Evolutionary conservation across 805 yeast species (phyloP), one percentile per base, ranked within the genome.

Genomic region (Kluyveromyces siamensis): DNA sequence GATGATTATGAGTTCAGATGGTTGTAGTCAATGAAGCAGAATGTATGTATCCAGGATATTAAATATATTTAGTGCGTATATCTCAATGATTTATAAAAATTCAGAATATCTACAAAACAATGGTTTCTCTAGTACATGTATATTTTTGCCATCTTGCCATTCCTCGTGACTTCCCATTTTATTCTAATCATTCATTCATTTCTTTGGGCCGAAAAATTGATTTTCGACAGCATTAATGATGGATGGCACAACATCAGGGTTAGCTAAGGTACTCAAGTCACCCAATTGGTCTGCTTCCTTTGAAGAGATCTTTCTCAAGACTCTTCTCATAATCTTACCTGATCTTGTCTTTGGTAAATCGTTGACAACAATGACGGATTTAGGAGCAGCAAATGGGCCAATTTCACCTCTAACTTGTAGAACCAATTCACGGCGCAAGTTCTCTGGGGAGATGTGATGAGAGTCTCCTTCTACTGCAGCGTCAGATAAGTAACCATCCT

Each of bases 291-390:
- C 95, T 57, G 84, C 95, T 74, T 91, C 97, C 57, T 91, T 90
- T 46, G 93, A 82, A 48, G 89, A 83, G 52, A 91, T 79, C 73
- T 93, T 93, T 72, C 99, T 84, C 70, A 93, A 77, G 54, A 93
- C 85, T 75, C 99, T 87, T 77, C 99, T 86, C 96, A 93, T 91
- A 65, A 93, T 91, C 77, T 93, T 93, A 59, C 99, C 99, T 10
- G 96, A 88, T 73, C 99, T 82, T 21, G 99, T 93, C 79, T 91
- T 93, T 71, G 99, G 99, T 68, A 93, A 79, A 65, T 93, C 98
- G 52, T 81, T 83, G 48, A 91, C 55, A 14, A 52, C 51, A 40
- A 52, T 48, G 50, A 72, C 72, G 45, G 82, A 73, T 70, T 90
- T 90, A 63, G 99, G 99, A 49, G 98, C 95, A 18, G 99, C 99